phyloP scores from a whole-genome alignment of 1,284 basidiomycete species.

The Cystobasidiaceae sp. region DNA sequence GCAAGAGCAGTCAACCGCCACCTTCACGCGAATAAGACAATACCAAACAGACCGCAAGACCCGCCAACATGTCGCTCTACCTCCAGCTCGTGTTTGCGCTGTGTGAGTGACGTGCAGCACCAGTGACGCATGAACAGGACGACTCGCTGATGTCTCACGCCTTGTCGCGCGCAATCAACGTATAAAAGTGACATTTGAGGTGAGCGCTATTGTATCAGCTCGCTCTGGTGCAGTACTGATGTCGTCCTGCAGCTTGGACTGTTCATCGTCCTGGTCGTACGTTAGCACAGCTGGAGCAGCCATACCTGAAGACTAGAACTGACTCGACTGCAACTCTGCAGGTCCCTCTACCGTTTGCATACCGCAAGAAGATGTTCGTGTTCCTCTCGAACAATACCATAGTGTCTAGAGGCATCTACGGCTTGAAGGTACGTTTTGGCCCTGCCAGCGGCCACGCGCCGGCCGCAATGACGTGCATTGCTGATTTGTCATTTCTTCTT shows the following conservation, averaged over 20 bases:
- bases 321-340: too few species aligned
- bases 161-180: too few species aligned
- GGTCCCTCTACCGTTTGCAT: conserved; percentile 47
- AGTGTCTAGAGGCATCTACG: conserved; percentile 46
- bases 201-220: not conserved
- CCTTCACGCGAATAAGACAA: not conserved
- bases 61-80: conserved; percentile 22
- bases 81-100: conserved; percentile 31
- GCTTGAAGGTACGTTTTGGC: conserved; percentile 45
- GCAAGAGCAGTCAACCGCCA: too few species aligned
- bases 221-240: not conserved
- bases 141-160: not conserved
- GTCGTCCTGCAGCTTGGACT: conserved; percentile 9
- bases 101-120: conserved; percentile 22
- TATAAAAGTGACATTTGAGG: conserved; percentile 32
- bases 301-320: too few species aligned
- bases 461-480: conserved; percentile 15
- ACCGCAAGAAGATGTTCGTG: conserved; percentile 46
- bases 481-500: not conserved
- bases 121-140: not conserved
- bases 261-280: conserved; percentile 31
- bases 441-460: conserved; percentile 34
- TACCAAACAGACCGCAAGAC: not conserved
- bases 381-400: conserved; percentile 46
- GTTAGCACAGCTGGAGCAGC: too few species aligned